Percentiles rank a stretch among this genome's conserved stretches.
phyloP scores from a whole-genome alignment of 2,329 filamentous ascomycete genomes.

The Graphiopsis chlorocephala region DNA sequence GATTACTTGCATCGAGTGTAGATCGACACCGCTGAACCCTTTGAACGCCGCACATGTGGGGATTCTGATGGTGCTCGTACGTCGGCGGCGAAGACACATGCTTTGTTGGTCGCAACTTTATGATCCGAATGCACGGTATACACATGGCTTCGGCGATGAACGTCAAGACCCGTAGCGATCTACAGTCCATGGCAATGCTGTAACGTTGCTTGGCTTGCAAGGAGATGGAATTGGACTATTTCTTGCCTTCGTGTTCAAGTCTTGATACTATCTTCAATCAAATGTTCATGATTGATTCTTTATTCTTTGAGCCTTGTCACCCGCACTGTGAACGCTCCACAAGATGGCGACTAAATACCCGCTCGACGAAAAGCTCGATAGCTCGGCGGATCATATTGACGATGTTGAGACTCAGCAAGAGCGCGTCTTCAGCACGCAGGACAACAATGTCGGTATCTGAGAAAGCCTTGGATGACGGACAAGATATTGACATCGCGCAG shows the following conservation, averaged over 20 bases:
- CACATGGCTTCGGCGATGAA: not conserved
- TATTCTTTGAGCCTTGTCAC: not conserved
- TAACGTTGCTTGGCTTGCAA: not conserved
- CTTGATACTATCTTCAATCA: not conserved
- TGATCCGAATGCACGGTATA: not conserved
- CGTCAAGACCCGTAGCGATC: not conserved
- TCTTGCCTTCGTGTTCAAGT: not conserved
- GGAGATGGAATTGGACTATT: not conserved
- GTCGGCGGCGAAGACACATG: not conserved
- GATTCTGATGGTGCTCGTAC: not conserved
- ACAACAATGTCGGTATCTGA: not conserved
- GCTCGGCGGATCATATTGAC: conserved; percentile 4
- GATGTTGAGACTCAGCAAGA: conserved; percentile 10
- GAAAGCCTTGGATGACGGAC: not conserved
- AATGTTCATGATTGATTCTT: not conserved
- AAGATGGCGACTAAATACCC: not conserved
- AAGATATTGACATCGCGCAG: not conserved
- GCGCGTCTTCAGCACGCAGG: not conserved
- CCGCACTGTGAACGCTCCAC: not conserved
- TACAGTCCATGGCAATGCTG: not conserved
- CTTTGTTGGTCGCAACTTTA: not conserved
- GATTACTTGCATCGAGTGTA: not conserved
- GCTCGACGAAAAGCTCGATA: conserved; percentile 6
- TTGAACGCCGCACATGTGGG: not conserved
- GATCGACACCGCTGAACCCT: conserved; percentile 1